These are phyloP conservation scores for Tolypocladium pustulatum DNA, from an alignment of 2,329 filamentous ascomycete genomes.

Conservation along the genomic window DNA sequence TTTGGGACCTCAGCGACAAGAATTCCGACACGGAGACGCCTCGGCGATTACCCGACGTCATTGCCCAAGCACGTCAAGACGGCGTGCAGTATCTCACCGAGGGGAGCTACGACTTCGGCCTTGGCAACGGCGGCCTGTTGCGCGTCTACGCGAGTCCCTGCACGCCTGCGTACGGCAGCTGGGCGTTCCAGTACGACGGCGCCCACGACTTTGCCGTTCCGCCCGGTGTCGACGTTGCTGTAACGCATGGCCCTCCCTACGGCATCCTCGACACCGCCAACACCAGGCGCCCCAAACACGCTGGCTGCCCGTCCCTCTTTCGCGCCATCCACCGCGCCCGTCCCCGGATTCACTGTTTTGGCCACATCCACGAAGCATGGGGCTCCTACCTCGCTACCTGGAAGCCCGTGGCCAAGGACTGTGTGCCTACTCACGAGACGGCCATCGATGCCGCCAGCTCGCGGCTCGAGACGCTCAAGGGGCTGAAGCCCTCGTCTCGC, in stretches of 20 bases:
- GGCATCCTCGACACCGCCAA: conserved; percentile 35
- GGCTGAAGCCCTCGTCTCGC: conserved; percentile 9
- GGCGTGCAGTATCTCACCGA: conserved; percentile 37
- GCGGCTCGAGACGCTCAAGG: conserved; percentile 21
- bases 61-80: conserved; percentile 22
- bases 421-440: conserved; percentile 6
- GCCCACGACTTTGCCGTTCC: conserved; percentile 28
- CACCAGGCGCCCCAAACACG: conserved; percentile 12
- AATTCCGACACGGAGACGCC: conserved; percentile 9
- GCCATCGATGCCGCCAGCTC: conserved; percentile 32
- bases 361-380: conserved; percentile 51
- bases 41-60: conserved; percentile 18
- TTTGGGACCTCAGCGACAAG: conserved; percentile 12
- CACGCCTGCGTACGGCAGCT: conserved; percentile 33
- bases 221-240: conserved; percentile 30
- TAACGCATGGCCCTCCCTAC: conserved; percentile 45
- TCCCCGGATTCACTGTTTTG: conserved; percentile 44
- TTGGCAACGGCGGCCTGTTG: conserved; percentile 38
- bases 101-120: conserved; percentile 34
- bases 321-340: conserved; percentile 29
- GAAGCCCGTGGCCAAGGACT: conserved; percentile 14
- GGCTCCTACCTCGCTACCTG: conserved; percentile 44
- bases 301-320: conserved; percentile 35
- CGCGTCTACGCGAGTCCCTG: conserved; percentile 42
- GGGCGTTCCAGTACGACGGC: conserved; percentile 39